Conservation (phyloP, 2,329 filamentous ascomycete species). For the Davidsoniella australis region DNA sequence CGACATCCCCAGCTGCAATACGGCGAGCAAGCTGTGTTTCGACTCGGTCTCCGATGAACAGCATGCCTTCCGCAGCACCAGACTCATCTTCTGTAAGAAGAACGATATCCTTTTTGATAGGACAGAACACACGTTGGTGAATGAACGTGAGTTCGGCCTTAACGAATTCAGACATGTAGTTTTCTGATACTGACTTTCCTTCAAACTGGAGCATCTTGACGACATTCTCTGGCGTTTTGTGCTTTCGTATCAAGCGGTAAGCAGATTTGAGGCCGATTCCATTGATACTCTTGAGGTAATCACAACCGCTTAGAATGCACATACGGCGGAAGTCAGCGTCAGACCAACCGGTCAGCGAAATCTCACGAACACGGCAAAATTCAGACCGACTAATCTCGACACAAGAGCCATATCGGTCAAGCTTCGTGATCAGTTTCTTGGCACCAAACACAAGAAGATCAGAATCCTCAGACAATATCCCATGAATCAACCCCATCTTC, state of each 20-base stretch:
- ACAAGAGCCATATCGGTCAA: constrained; percentile 86
- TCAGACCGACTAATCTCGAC: constrained; percentile 80
- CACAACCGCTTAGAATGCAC: constrained; percentile 92
- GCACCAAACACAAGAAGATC: constrained; percentile 92
- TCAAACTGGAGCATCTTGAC: constrained; percentile 77
- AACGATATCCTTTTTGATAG: constrained; percentile 50
- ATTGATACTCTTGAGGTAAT: constrained; percentile 76
- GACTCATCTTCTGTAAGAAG: constrained; percentile 52
- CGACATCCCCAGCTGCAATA: constrained; percentile 65
- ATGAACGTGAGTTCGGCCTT: constrained; percentile 86
- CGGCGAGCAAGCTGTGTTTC: constrained; percentile 51
- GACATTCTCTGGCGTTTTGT: constrained; percentile 72
- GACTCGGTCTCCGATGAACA: constrained; percentile 64
- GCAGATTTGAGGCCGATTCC: constrained; percentile 87
- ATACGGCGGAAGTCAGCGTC: constrained; percentile 83
- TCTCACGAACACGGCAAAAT: constrained; percentile 74
- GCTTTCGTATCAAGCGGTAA: constrained; percentile 73
- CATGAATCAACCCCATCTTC: constrained; percentile 62
- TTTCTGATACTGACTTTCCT: constrained; percentile 66
- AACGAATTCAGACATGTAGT: constrained; percentile 66
- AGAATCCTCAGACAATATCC: constrained; percentile 90
- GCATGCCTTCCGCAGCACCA: constrained; percentile 50
- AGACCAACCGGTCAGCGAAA: constrained; percentile 81
- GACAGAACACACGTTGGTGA: constrained; percentile 89
- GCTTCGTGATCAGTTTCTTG: constrained; percentile 75